A percentile compares a stretch with the other conserved stretches of the same genome.
These are phyloP conservation scores for Conidiobolus incongruus DNA, from an alignment of 371 early-diverging fungal species.

Conservation along the genomic window DNA sequence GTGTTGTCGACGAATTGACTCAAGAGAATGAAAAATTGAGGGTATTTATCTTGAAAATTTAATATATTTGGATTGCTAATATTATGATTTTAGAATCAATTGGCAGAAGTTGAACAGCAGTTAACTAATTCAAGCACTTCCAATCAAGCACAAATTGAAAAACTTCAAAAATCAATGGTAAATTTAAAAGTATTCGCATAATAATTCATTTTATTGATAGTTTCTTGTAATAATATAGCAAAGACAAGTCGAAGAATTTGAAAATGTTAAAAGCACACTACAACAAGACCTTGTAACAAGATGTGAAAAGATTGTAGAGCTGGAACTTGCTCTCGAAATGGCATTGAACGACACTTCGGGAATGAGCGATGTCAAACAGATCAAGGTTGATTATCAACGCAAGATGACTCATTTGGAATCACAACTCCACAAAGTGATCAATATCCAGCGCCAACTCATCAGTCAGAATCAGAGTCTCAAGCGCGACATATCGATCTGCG, in stretches of 20 bases:
- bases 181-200: too few relatives aligned
- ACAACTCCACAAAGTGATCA: conserved; percentile 81
- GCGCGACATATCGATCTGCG: conserved; percentile 72
- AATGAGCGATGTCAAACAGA: conserved; percentile 41
- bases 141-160: too few relatives aligned
- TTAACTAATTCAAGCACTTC: too few relatives aligned
- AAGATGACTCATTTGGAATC: conserved; percentile 89
- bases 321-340: conserved; percentile 84
- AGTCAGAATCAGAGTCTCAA: conserved; percentile 83
- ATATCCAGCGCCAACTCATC: conserved; percentile 83
- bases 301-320: conserved; percentile 88
- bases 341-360: conserved; percentile 62
- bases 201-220: too few relatives aligned
- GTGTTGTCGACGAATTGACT: conserved; percentile 25
- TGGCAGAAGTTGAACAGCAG: conserved; percentile 6
- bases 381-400: conserved; percentile 53
- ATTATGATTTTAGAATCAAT: too few relatives aligned
- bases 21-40: conserved; percentile 33
- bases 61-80: too few relatives aligned
- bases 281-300: conserved; percentile 89
- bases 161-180: too few relatives aligned
- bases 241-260: conserved; percentile 79
- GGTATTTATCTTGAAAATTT: too few relatives aligned
- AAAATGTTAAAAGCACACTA: conserved; percentile 85
- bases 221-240: conserved; percentile 6